Evolutionary conservation across 257 asterid species (phyloP), one percentile per base, ranked within the genome.

Genomic region (Solanum tacnaense): DNA sequence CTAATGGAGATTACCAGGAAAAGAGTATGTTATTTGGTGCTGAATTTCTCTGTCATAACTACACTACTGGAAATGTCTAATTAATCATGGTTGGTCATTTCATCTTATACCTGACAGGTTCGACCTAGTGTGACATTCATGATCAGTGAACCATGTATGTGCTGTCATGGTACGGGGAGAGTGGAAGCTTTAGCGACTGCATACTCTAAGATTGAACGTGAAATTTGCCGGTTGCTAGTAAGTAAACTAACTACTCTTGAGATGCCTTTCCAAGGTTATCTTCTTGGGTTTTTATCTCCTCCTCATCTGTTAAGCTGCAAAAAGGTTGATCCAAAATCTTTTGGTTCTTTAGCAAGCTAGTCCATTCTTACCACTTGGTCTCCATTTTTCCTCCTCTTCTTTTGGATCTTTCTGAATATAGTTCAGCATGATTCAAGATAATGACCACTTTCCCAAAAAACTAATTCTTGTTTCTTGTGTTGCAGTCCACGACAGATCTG

Each of bases 1-100:
- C 98, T 97, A 86, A 97, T 97, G 99, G 99, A 97, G 92, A 96
- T 97, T 86, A 97, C 98, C 72, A 91, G 98, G 81, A 97, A 97
- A 94, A 92, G 99, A 94, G 99, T 97, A 90, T 89, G 93, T 91
- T 79, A 56, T 81, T 71, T 60, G 56, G 38, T 32, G 25, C 85
- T 15, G 58, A 12, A 39, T 29, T 65, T 84, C 39, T 41, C 35
- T 56, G 65, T 41, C 27, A 29, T 44, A 79, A 79, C 36, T 44
- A 46, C 67, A 49, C 70, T 82, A 29, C 8, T 20, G 67, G 41
- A 31, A 46, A 46, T 82, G 20, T 10, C 44, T 82, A 49, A 8
- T 31, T 49, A 82, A 31, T 29, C 70, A 20, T 49, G 29, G 29
- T 49, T 81, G 86, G 29, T 49, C 6, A 31, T 15, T 49, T 18